phyloP scores from a whole-genome alignment of 2,329 filamentous ascomycete genomes.

The Aspergillus eucalypticola region DNA sequence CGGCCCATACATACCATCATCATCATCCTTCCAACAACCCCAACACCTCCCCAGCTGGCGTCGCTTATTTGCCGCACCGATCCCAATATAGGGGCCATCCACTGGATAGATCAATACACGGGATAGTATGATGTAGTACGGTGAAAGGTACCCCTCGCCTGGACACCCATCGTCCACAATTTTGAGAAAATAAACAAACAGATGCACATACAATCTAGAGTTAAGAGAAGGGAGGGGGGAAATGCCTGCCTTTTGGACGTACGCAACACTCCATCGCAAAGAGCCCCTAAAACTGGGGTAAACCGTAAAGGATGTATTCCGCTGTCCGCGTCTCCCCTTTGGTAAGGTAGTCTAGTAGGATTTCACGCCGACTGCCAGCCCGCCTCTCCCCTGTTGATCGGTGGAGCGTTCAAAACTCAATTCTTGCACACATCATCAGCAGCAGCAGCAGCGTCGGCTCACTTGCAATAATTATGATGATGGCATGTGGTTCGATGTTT shows the following conservation, averaged over 20 bases:
- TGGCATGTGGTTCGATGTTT: background rate
- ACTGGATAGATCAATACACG: too few relatives aligned
- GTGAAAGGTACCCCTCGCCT: too few relatives aligned
- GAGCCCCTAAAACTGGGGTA: background rate
- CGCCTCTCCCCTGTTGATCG: conserved; percentile 24
- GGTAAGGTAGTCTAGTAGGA: background rate
- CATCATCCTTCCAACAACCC: too few relatives aligned
- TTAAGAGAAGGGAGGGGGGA: background rate
- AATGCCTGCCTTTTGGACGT: background rate
- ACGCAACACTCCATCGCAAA: background rate
- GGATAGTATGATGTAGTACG: too few relatives aligned
- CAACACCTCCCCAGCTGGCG: too few relatives aligned
- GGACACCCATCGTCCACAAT: too few relatives aligned
- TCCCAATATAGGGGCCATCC: too few relatives aligned
- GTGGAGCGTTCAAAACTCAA: conserved; percentile 15
- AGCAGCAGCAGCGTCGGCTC: background rate
- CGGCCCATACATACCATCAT: too few relatives aligned
- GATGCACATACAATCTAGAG: too few relatives aligned
- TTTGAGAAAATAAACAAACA: too few relatives aligned
- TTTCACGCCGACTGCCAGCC: background rate
- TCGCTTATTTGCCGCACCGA: too few relatives aligned
- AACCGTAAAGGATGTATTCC: background rate
- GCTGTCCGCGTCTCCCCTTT: background rate
- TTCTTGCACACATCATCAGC: background rate
- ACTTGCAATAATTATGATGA: background rate